Conservation (phyloP, 805 yeast genomes). For the Cyberlindnera sargentensis region DNA sequence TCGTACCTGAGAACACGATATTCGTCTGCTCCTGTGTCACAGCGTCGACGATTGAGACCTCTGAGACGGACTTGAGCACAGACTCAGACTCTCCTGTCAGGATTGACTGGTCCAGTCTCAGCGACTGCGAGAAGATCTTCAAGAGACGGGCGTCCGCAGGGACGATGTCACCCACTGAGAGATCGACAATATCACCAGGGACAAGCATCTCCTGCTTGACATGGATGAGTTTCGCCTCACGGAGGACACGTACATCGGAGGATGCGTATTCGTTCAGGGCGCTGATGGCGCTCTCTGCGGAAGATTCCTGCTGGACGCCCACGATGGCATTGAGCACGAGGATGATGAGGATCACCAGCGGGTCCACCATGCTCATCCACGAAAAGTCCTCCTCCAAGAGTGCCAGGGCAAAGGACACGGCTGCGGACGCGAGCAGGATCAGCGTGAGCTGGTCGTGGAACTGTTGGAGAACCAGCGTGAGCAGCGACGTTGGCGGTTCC, state of each 20-base stretch:
- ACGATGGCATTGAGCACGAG: slow-evolving; percentile 39
- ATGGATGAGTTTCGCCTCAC: slow-evolving; percentile 34
- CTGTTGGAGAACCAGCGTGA: slow-evolving; percentile 29
- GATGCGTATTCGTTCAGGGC: slow-evolving; percentile 40
- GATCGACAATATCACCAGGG: slow-evolving; percentile 39
- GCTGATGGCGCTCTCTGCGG: slow-evolving; percentile 46
- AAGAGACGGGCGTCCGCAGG: slow-evolving; percentile 43
- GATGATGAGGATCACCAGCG: slow-evolving; percentile 38
- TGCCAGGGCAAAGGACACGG: slow-evolving; percentile 27
- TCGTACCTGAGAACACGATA: slow-evolving; percentile 43
- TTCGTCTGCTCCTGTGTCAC: slow-evolving; percentile 33
- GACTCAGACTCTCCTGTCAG: slow-evolving; percentile 42
- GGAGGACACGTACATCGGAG: slow-evolving; percentile 38
- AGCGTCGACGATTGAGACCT: slow-evolving; percentile 24
- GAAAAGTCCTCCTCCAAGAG: slow-evolving; percentile 25
- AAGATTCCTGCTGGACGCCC: slow-evolving; percentile 43
- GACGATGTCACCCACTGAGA: slow-evolving; percentile 35
- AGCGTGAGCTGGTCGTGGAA: slow-evolving; percentile 30
- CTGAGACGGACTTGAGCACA: slow-evolving; percentile 28
- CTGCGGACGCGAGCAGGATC: slow-evolving; percentile 28
- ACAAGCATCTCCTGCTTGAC: slow-evolving; percentile 37
- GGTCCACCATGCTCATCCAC: slow-evolving; percentile 28
- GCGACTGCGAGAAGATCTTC: slow-evolving; percentile 31
- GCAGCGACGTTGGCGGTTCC: slow-evolving; percentile 29
- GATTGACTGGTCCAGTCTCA: slow-evolving; percentile 39